Conservation (phyloP, 306 rosid species). For the Cyclanthera cordifolia region DNA sequence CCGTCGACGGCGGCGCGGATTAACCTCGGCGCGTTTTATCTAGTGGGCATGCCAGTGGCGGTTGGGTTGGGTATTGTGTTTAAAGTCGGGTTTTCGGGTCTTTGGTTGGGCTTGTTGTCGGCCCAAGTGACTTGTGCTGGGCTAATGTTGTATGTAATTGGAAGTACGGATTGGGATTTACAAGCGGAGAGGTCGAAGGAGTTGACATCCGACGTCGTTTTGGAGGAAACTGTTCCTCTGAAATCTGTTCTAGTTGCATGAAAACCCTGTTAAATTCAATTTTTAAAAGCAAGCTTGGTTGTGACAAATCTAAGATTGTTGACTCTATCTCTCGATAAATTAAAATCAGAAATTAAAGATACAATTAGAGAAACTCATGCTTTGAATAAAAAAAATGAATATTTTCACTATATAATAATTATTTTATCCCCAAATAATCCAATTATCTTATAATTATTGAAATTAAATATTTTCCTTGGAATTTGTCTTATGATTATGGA, state of each 20-base stretch:
- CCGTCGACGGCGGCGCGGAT: conserved; percentile 74
- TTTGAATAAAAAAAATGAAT: too few relatives aligned
- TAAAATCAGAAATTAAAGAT: too few relatives aligned
- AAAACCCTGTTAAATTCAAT: too few relatives aligned
- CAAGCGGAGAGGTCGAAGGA: conserved; percentile 50
- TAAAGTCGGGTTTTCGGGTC: conserved; percentile 64
- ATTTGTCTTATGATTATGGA: too few relatives aligned
- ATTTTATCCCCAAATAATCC: too few relatives aligned
- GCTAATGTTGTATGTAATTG: conserved; percentile 56
- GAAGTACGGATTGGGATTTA: conserved; percentile 73
- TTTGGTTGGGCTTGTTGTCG: conserved; percentile 69
- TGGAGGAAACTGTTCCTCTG: conserved; percentile 17
- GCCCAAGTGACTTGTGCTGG: conserved; percentile 92
- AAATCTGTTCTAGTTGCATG: conserved; percentile 22
- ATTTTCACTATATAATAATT: too few relatives aligned
- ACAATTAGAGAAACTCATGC: too few relatives aligned
- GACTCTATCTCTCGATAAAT: too few relatives aligned
- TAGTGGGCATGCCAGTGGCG: conserved; percentile 86
- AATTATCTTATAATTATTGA: too few relatives aligned
- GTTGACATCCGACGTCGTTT: conserved; percentile 25
- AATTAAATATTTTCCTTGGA: too few relatives aligned
- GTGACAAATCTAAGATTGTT: too few relatives aligned
- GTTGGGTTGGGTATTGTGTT: conserved; percentile 59
- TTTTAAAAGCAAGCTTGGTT: too few relatives aligned
- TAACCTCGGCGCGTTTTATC: conserved; percentile 70